phyloP scores from a whole-genome alignment of 139 green algal genomes.

The Chlorella sp. region DNA sequence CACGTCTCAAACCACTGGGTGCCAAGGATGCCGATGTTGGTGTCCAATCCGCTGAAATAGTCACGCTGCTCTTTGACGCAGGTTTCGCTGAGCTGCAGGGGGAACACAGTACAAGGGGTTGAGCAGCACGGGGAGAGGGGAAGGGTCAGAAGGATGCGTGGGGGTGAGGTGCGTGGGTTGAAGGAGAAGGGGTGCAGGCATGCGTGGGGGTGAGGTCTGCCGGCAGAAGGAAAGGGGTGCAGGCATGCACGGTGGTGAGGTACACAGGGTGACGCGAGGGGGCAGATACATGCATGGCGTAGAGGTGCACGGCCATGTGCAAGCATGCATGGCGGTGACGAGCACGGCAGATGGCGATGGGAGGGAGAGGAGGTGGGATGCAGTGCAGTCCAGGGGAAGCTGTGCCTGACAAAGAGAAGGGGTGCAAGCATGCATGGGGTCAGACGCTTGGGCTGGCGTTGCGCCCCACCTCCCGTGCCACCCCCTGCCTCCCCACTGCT shows the following conservation, averaged over 20 bases:
- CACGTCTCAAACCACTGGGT: slow-evolving; percentile 3
- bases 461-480: background rate
- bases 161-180: too few relatives aligned
- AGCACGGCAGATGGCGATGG: too few relatives aligned
- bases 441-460: slow-evolving; percentile 15
- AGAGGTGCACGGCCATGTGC: too few relatives aligned
- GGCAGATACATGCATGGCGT: background rate
- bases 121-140: background rate
- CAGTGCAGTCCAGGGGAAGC: too few relatives aligned
- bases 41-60: background rate
- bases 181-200: background rate
- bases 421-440: too few relatives aligned
- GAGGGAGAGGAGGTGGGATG: too few relatives aligned
- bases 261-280: too few relatives aligned
- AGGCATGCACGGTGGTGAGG: background rate
- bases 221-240: too few relatives aligned
- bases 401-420: too few relatives aligned
- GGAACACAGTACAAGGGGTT: background rate
- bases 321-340: background rate
- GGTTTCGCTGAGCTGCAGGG: slow-evolving; percentile 4
- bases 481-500: too few relatives aligned
- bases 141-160: too few relatives aligned
- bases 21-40: background rate
- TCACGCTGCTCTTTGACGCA: background rate
- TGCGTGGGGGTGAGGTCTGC: too few relatives aligned